Evolutionary conservation across 2,329 filamentous ascomycete species (phyloP).

Genomic region (Corynespora cassiicola): DNA sequence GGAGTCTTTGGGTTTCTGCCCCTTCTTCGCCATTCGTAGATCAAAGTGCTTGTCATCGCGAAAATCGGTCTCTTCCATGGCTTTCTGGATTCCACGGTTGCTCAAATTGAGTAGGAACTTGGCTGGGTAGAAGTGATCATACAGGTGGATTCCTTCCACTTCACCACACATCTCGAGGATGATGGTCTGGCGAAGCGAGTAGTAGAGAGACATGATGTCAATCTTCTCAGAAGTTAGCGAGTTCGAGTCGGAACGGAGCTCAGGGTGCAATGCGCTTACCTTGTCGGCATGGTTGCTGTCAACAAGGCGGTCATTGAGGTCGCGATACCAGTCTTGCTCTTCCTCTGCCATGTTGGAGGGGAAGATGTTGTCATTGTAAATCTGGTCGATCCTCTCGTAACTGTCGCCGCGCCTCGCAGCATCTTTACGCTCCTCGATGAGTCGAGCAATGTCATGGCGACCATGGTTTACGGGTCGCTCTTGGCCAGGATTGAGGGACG

Average conservation of each 20-base stretch:
- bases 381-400: slow-evolving; percentile 8
- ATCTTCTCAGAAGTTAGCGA: slow-evolving; percentile 10
- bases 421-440: slow-evolving; percentile 9
- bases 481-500: background rate
- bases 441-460: slow-evolving; percentile 1
- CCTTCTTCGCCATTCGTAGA: slow-evolving; percentile 14
- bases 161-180: slow-evolving; percentile 22
- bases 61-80: slow-evolving; percentile 11
- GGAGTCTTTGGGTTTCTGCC: slow-evolving; percentile 5
- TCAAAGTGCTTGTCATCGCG: slow-evolving; percentile 11
- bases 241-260: background rate
- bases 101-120: slow-evolving; percentile 17
- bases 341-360: slow-evolving; percentile 1
- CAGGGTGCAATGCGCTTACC: slow-evolving; percentile 3
- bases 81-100: slow-evolving; percentile 3
- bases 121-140: slow-evolving; percentile 12
- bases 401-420: slow-evolving; percentile 2
- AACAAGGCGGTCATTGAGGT: slow-evolving; percentile 8
- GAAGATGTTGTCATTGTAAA: slow-evolving; percentile 11
- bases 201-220: slow-evolving; percentile 19
- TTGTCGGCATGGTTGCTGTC: slow-evolving; percentile 1
- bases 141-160: slow-evolving; percentile 5
- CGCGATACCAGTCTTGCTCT: slow-evolving; percentile 17
- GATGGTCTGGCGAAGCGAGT: slow-evolving; percentile 24
- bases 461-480: slow-evolving; percentile 1